phyloP scores from a whole-genome alignment of 2,329 filamentous ascomycete species.

The Trichoderma koningiopsis region DNA sequence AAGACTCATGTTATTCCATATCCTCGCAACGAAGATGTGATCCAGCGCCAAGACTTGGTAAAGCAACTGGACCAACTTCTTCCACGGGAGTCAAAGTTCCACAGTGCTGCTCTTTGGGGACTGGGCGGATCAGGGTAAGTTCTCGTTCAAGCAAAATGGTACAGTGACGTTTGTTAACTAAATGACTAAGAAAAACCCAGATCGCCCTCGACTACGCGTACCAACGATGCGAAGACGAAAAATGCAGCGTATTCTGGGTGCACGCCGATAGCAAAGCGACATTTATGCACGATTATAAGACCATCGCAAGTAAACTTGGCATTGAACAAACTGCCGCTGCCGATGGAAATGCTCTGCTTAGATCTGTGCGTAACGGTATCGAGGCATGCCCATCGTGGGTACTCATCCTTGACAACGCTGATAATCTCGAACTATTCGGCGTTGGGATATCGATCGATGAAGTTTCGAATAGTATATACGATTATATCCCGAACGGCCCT shows the following conservation, averaged over 20 bases:
- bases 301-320: conserved; percentile 35
- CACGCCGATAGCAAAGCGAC: conserved; percentile 39
- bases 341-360: conserved; percentile 30
- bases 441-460: not conserved
- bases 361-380: conserved; percentile 28
- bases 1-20: conserved; percentile 21
- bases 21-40: conserved; percentile 28
- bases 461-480: conserved; percentile 13
- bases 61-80: conserved; percentile 20
- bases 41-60: conserved; percentile 19
- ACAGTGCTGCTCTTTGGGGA: conserved; percentile 14
- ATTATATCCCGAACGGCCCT: conserved; percentile 33
- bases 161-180: not conserved
- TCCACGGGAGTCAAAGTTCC: not conserved
- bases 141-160: not conserved
- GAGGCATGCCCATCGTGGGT: conserved; percentile 33
- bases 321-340: conserved; percentile 27
- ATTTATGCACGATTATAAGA: conserved; percentile 37
- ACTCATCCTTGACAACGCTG: conserved; percentile 40
- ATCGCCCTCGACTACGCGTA: conserved; percentile 43
- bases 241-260: conserved; percentile 43
- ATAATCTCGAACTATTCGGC: conserved; percentile 37
- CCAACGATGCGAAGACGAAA: conserved; percentile 27
- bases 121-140: conserved; percentile 13
- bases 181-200: conserved; percentile 41